Percentiles rank a stretch among this genome's conserved stretches.
Evolutionary conservation across 176 grass and related monocot species (phyloP).

Genomic region (Raddia guianensis): DNA sequence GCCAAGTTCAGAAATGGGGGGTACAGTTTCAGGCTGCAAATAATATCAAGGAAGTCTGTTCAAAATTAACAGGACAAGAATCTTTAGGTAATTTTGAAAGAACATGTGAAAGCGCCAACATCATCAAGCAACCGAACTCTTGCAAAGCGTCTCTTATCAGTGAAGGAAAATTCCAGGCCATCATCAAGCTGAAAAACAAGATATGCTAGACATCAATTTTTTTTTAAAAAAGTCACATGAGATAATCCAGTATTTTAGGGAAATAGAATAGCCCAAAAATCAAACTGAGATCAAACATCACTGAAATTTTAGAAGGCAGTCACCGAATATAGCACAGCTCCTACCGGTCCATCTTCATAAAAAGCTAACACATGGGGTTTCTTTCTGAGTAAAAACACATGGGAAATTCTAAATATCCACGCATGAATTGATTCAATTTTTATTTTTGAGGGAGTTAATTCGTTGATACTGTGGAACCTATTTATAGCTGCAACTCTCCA

Average conservation of each 20-base stretch:
- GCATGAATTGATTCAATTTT: too few relatives aligned
- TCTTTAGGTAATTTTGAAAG: background rate
- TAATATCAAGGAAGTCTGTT: slow-evolving; percentile 22
- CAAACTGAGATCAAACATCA: background rate
- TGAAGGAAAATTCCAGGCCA: slow-evolving; percentile 94
- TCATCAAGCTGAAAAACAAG: slow-evolving; percentile 76
- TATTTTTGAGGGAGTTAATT: too few relatives aligned
- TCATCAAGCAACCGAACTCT: slow-evolving; percentile 82
- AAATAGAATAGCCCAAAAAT: background rate
- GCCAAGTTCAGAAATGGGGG: slow-evolving; percentile 92
- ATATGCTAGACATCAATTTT: background rate
- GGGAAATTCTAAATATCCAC: too few relatives aligned
- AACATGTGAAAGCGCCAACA: slow-evolving; percentile 47
- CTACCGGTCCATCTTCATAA: too few relatives aligned
- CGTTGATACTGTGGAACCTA: too few relatives aligned
- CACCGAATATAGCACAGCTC: too few relatives aligned
- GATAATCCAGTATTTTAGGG: background rate
- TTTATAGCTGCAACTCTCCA: too few relatives aligned
- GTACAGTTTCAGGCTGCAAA: slow-evolving; percentile 76
- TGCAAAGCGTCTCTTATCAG: slow-evolving; percentile 94
- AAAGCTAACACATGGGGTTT: too few relatives aligned
- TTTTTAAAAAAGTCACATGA: background rate
- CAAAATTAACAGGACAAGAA: background rate
- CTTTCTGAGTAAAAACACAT: too few relatives aligned
- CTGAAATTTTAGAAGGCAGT: background rate